Evolutionary conservation across 164 flowering plant species (phyloP).

Genomic region (Magnolia kwangsiensis): DNA sequence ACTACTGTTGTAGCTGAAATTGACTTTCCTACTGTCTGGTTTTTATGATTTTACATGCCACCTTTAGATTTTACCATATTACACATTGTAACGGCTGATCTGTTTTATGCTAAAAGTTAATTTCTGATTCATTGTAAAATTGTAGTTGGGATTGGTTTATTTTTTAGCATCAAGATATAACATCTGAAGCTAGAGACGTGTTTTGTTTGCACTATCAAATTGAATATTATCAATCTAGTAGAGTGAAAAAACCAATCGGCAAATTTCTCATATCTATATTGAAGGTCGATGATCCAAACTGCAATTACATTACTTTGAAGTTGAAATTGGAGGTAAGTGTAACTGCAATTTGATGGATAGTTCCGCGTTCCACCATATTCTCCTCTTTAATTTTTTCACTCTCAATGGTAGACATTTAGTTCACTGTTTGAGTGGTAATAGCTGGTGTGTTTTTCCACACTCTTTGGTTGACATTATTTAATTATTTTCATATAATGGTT

Average conservation of each 20-base stretch:
- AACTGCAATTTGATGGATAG: too few relatives aligned
- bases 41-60: neutral
- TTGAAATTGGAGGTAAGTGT: too few relatives aligned
- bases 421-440: neutral
- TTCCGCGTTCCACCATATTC: too few relatives aligned
- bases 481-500: slow-evolving; percentile 1
- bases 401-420: neutral
- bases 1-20: neutral
- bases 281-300: too few relatives aligned
- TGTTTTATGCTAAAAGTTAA: too few relatives aligned
- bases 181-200: neutral
- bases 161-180: neutral
- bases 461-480: neutral
- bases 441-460: neutral
- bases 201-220: too few relatives aligned
- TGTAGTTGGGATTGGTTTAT: too few relatives aligned
- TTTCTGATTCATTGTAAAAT: neutral
- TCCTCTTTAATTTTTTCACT: neutral
- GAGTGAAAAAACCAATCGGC: too few relatives aligned
- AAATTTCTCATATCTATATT: too few relatives aligned
- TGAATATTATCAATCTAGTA: too few relatives aligned
- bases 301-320: too few relatives aligned
- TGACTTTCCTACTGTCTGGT: neutral
- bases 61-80: neutral
- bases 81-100: neutral